A percentile compares a stretch with the other conserved stretches of the same genome.
Evolutionary conservation across 2,329 filamentous ascomycete genomes (phyloP).

Genomic region (Colletotrichum zoysiae): DNA sequence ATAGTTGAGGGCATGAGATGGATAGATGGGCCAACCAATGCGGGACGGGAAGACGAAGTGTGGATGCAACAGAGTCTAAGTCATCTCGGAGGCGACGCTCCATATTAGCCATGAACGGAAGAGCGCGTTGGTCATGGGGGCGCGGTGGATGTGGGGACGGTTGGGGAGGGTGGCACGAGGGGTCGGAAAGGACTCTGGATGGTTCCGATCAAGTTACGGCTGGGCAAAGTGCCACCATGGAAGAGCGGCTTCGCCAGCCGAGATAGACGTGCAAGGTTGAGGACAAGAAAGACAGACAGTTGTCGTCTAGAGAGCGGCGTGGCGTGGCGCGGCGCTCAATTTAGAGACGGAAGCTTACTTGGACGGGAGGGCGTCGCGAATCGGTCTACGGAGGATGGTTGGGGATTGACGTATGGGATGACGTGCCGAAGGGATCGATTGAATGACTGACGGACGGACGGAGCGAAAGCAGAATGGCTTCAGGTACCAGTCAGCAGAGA

Average conservation of each 20-base stretch:
- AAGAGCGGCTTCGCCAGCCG: slow-evolving; percentile 28
- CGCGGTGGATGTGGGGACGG: slow-evolving; percentile 37
- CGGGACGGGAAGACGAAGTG: slow-evolving; percentile 1
- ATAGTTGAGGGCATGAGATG: slow-evolving; percentile 10
- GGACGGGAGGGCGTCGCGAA: slow-evolving; percentile 15
- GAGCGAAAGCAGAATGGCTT: slow-evolving; percentile 33
- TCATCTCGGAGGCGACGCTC: slow-evolving; percentile 43
- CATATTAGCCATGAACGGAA: slow-evolving; percentile 42
- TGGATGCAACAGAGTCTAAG: slow-evolving; percentile 34
- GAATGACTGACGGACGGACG: not conserved
- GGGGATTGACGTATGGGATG: not conserved
- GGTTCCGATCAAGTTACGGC: slow-evolving; percentile 22
- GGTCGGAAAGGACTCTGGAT: slow-evolving; percentile 20
- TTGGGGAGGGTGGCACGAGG: slow-evolving; percentile 34
- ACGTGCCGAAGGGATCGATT: slow-evolving; percentile 7
- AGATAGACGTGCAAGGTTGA: slow-evolving; percentile 12
- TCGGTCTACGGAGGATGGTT: not conserved
- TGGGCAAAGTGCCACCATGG: slow-evolving; percentile 9
- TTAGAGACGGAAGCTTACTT: slow-evolving; percentile 21
- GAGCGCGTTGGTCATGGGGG: slow-evolving; percentile 38
- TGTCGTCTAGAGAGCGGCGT: too few species aligned
- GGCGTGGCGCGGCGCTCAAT: slow-evolving; percentile 8
- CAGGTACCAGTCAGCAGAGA: slow-evolving; percentile 27
- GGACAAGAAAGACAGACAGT: too few species aligned
- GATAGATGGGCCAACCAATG: slow-evolving; percentile 34